Base-by-base conservation (phyloP, 371 early-diverging fungal genomes). In the Haplosporangium sp. region DNA sequence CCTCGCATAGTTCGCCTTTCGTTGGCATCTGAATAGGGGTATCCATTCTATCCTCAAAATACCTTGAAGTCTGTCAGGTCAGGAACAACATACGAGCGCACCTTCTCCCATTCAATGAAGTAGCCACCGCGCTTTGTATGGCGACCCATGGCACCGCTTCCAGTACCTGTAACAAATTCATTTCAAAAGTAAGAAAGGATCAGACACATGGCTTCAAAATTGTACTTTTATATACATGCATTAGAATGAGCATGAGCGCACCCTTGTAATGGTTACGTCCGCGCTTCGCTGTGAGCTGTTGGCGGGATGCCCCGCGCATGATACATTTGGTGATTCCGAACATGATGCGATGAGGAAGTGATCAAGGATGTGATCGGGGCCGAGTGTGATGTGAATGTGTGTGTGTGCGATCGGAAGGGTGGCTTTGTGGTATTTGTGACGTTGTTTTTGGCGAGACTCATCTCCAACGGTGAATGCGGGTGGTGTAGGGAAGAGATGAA, bases 221-320 rank as follows among this genome's bases (percentile, higher is more conserved):
- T 29, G 29, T 29, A 29, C 16, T 41, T 18, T 11, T 14, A 13
- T 63, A 59, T 11, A 54, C 7, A 64, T 36, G 16, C 52, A 37
- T 51, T 29, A 29, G 29, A 29, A 29, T 29, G 29, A 29, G 29
- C 29, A 29, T 29, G 46, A 18, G 5, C 29, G 47, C 82, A 90
- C 94, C 95, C 83, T 95, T 95, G 81, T 94, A 95, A 67, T 86
- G 92, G 74, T 95, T 91, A 74, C 89, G 93, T 36, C 95, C 95
- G 68, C 89, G 88, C 83, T 95, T 95, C 47, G 93, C 80, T 45
- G 91, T 92, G 86, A 95, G 85, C 38, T 85, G 93, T n/a, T 88
- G 81, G 67, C 94, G 89, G 58, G 87, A 85, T 41, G 95, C 92
- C 45, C 94, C 93, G 74, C 94, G 85, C 54, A 86, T 86, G 69